Evolutionary conservation across 2,329 filamentous ascomycete species (phyloP).

Genomic region (Apiospora sp.): DNA sequence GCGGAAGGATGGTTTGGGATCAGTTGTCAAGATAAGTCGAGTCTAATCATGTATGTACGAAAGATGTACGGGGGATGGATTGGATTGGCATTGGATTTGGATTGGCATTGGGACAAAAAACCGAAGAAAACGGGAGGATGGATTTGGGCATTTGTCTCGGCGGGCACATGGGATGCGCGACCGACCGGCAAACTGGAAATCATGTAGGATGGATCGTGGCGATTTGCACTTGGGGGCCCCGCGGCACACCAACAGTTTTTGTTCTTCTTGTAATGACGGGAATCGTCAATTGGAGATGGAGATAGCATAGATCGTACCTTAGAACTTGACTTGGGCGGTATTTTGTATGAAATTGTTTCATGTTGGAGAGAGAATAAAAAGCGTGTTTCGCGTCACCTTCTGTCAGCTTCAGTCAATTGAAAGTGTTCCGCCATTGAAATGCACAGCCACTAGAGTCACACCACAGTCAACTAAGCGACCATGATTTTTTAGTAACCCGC

Average conservation of each 20-base stretch:
- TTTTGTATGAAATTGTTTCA: neutral
- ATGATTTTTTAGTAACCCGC: too few relatives aligned
- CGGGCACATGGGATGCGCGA: conserved; percentile 12
- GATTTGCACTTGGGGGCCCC: neutral
- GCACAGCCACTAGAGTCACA: too few relatives aligned
- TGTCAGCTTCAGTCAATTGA: neutral
- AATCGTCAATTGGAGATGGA: neutral
- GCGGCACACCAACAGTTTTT: neutral
- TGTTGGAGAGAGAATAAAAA: neutral
- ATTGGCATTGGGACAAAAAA: neutral
- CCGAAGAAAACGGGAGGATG: neutral
- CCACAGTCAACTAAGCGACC: neutral
- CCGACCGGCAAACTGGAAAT: neutral
- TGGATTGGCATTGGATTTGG: neutral
- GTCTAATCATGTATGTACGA: conserved; percentile 13
- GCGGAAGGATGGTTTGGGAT: neutral
- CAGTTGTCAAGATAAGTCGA: neutral
- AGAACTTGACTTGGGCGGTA: neutral
- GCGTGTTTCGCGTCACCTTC: neutral
- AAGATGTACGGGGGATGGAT: neutral
- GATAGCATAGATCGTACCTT: conserved; percentile 18
- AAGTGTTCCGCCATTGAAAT: neutral
- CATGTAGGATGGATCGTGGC: conserved; percentile 16
- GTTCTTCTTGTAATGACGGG: neutral
- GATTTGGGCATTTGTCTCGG: neutral